These are phyloP conservation scores for Cyclocybe aegerita DNA, from an alignment of 768 basidiomycete genomes.

Conservation along the genomic window DNA sequence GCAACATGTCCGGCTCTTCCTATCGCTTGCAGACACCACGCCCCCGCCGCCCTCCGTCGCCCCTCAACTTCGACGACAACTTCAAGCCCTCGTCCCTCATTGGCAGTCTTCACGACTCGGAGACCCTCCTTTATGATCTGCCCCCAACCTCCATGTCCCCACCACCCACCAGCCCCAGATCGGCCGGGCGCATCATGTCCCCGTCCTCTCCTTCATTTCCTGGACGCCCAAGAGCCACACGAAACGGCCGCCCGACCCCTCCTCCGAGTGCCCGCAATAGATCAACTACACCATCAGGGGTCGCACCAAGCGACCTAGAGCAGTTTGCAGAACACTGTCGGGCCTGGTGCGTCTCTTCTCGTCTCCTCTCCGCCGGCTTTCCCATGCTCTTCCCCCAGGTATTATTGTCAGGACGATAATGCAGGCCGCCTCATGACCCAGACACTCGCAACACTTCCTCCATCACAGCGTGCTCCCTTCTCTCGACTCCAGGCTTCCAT, in stretches of 20 bases:
- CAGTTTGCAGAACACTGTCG: conserved; percentile 76
- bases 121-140: conserved; percentile 76
- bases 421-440: conserved; percentile 81
- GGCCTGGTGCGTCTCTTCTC: conserved; percentile 56
- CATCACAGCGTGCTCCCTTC: conserved; percentile 85
- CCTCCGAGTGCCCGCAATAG: conserved; percentile 61
- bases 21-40: conserved; percentile 68
- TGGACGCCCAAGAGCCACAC: conserved; percentile 46
- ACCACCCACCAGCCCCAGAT: conserved; percentile 48
- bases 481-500: conserved; percentile 85
- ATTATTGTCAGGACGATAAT: conserved; percentile 78
- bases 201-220: conserved; percentile 61
- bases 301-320: conserved; percentile 69
- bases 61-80: conserved; percentile 53
- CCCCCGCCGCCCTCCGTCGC: conserved; percentile 59
- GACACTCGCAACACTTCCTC: conserved; percentile 74
- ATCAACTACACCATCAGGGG: conserved; percentile 69
- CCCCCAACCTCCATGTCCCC: conserved; percentile 63
- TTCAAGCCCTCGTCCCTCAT: conserved; percentile 42
- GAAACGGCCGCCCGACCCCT: conserved; percentile 54
- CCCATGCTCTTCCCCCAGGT: conserved; percentile 46
- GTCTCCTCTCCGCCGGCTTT: background rate
- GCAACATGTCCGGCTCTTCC: conserved; percentile 55
- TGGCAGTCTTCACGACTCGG: conserved; percentile 42
- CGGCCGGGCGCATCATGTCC: conserved; percentile 41